A percentile compares a stretch with the other conserved stretches of the same genome.
These are phyloP conservation scores for Fusarium floridanum DNA, from an alignment of 2,329 filamentous ascomycete genomes.

Conservation along the genomic window DNA sequence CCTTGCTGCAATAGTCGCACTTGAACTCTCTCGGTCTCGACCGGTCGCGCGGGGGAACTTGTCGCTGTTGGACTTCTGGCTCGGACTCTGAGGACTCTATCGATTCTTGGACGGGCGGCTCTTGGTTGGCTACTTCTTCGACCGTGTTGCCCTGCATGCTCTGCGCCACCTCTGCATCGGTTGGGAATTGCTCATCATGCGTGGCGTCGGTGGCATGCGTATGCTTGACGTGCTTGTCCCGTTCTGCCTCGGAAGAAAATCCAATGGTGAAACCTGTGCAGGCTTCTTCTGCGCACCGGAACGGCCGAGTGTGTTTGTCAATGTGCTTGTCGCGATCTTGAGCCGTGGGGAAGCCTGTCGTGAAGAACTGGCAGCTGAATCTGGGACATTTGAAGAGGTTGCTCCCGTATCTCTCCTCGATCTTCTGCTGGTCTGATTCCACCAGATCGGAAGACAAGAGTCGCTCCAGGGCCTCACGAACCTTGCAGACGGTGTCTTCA, in stretches of 20 bases:
- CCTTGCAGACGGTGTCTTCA: not conserved
- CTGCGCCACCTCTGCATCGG: too few relatives aligned
- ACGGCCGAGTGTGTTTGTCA: not conserved
- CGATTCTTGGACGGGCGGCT: too few relatives aligned
- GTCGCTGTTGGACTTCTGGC: too few relatives aligned
- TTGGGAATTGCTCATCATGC: too few relatives aligned
- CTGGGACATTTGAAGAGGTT: not conserved
- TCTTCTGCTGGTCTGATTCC: not conserved
- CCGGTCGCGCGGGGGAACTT: too few relatives aligned
- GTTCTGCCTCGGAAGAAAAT: not conserved
- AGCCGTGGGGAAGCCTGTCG: not conserved
- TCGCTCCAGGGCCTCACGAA: not conserved
- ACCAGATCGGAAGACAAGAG: not conserved
- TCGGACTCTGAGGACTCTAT: too few relatives aligned
- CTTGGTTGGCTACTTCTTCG: too few relatives aligned
- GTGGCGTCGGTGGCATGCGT: too few relatives aligned
- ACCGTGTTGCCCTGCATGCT: too few relatives aligned
- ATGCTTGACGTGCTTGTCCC: too few relatives aligned
- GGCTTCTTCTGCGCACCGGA: not conserved
- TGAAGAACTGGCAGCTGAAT: not conserved
- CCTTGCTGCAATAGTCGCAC: too few relatives aligned
- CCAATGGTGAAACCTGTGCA: not conserved
- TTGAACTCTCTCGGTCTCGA: too few relatives aligned
- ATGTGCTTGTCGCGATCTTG: not conserved
- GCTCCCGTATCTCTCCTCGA: not conserved